Conservation (phyloP, 768 basidiomycete genomes). For the Xerocomellus chrysenteron region DNA sequence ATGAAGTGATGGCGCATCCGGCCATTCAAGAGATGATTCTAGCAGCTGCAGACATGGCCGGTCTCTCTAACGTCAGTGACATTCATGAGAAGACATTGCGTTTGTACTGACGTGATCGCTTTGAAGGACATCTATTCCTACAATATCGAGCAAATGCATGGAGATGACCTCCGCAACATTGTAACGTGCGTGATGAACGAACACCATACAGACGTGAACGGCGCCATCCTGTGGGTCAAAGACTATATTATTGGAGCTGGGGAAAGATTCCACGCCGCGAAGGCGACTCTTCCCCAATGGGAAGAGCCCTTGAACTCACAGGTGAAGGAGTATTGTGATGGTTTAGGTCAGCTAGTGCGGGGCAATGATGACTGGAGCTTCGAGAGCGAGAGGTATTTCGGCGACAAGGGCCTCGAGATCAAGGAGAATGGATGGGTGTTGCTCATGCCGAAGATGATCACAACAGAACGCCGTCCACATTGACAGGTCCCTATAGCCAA, state of each 20-base stretch:
- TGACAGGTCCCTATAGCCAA: not conserved
- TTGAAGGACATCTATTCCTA: conserved; percentile 31
- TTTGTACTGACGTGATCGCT: not conserved
- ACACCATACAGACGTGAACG: conserved; percentile 13
- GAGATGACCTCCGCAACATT: conserved; percentile 36
- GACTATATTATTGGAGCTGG: not conserved
- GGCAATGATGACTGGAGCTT: conserved; percentile 54
- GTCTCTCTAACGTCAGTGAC: conserved; percentile 33
- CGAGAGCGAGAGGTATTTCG: conserved; percentile 43
- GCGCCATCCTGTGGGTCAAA: conserved; percentile 14
- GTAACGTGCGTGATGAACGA: conserved; percentile 52
- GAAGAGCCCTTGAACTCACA: conserved; percentile 23
- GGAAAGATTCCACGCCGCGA: conserved; percentile 8
- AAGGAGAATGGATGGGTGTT: conserved; percentile 30
- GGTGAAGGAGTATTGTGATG: conserved; percentile 38
- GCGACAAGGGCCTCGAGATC: conserved; percentile 32
- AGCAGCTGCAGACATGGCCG: conserved; percentile 34
- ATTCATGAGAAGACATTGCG: not conserved
- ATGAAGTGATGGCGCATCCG: conserved; percentile 41
- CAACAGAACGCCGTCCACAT: conserved; percentile 1
- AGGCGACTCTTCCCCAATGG: conserved; percentile 35
- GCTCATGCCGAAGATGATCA: conserved; percentile 26
- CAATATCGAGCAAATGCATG: conserved; percentile 32
- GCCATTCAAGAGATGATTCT: conserved; percentile 30
- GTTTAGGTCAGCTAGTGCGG: conserved; percentile 51